Evolutionary conservation across 495 filamentous ascomycete species (phyloP).

Genomic region (Talaromyces ruber): DNA sequence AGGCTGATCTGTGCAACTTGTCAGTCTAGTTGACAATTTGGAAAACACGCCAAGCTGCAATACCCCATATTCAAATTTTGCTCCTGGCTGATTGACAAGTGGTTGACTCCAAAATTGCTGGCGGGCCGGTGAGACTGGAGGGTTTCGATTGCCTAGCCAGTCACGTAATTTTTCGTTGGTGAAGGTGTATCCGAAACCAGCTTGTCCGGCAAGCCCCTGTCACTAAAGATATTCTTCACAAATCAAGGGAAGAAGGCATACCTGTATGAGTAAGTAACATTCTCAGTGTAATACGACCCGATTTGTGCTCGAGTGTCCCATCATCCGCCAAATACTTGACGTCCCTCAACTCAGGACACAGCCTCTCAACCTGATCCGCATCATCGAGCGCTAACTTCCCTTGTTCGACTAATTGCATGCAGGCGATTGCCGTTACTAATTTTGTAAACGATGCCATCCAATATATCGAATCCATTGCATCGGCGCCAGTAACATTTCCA

Average conservation of each 20-base stretch:
- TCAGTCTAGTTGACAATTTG: not conserved
- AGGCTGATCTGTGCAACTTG: conserved; percentile 31
- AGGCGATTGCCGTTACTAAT: conserved; percentile 43
- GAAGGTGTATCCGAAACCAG: conserved; percentile 46
- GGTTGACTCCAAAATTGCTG: not conserved
- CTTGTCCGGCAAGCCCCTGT: conserved; percentile 5
- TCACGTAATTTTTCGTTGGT: conserved; percentile 42
- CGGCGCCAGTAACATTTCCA: conserved; percentile 37
- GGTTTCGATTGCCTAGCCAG: conserved; percentile 26
- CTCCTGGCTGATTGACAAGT: conserved; percentile 38
- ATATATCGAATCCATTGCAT: conserved; percentile 32
- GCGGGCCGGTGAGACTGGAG: conserved; percentile 39
- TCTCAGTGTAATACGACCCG: conserved; percentile 46
- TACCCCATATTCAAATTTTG: conserved; percentile 50
- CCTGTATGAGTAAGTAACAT: conserved; percentile 53
- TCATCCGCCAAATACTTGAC: conserved; percentile 37
- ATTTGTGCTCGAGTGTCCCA: conserved; percentile 41
- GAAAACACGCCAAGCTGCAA: conserved; percentile 9
- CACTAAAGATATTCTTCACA: no score
- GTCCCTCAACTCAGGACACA: conserved; percentile 44
- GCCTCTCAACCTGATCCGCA: conserved; percentile 31
- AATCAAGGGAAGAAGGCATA: not conserved
- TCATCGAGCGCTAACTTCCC: conserved; percentile 44
- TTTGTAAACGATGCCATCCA: conserved; percentile 57
- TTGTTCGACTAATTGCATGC: conserved; percentile 54